Evolutionary conservation across 352 stramenopile genomes (phyloP).

Genomic region (Phytophthora pistaciae): DNA sequence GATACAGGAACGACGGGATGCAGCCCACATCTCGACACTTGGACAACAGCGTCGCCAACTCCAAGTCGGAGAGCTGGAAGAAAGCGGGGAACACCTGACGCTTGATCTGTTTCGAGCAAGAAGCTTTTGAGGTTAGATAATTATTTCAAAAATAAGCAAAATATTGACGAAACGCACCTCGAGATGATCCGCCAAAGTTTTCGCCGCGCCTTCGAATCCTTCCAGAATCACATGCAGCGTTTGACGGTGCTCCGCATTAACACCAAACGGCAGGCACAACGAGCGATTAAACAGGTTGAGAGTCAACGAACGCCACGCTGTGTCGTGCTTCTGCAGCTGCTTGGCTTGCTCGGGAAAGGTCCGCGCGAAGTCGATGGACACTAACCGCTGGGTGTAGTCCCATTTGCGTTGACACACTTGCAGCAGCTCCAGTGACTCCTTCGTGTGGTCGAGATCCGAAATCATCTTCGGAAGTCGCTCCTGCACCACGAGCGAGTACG

Average conservation of each 20-base stretch:
- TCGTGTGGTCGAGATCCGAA: slow-evolving; percentile 52
- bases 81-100: slow-evolving; percentile 68
- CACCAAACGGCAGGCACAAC: slow-evolving; percentile 63
- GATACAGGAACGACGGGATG: slow-evolving; percentile 66
- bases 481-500: slow-evolving; percentile 69
- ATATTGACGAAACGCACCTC: slow-evolving; percentile 35
- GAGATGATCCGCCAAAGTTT: slow-evolving; percentile 63
- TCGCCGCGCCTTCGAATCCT: slow-evolving; percentile 62
- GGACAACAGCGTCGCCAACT: slow-evolving; percentile 62
- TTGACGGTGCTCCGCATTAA: slow-evolving; percentile 57
- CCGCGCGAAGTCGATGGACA: slow-evolving; percentile 70
- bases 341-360: slow-evolving; percentile 70
- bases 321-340: slow-evolving; percentile 60
- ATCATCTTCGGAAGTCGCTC: slow-evolving; percentile 55
- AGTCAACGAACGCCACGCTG: slow-evolving; percentile 60
- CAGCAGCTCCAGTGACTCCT: slow-evolving; percentile 63
- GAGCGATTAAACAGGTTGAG: slow-evolving; percentile 53
- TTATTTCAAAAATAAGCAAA: not conserved
- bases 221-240: slow-evolving; percentile 48
- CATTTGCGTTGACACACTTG: slow-evolving; percentile 71
- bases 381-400: slow-evolving; percentile 69
- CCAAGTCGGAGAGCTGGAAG: slow-evolving; percentile 69
- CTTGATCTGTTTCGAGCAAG: slow-evolving; percentile 44
- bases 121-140: not conserved
- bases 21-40: slow-evolving; percentile 52